Evolutionary conservation across 352 stramenopile genomes (phyloP).

Genomic region (Globisporangium cederbergense): DNA sequence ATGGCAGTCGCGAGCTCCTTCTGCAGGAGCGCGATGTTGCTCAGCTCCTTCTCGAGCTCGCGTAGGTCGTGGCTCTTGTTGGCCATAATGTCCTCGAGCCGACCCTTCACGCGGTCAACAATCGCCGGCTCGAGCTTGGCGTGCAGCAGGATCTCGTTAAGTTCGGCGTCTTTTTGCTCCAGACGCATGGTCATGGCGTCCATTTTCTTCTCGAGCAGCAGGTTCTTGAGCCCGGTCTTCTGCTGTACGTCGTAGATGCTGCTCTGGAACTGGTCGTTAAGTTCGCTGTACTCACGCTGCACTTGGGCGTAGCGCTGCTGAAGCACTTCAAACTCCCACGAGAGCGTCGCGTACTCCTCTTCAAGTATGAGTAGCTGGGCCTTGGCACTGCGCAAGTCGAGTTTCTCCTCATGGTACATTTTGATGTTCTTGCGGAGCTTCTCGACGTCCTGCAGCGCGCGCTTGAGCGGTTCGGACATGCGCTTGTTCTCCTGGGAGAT

Average conservation of each 20-base stretch:
- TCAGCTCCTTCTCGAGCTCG: conserved; percentile 82
- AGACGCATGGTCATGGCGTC: conserved; percentile 72
- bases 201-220: conserved; percentile 95
- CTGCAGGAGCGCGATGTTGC: conserved; percentile 69
- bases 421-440: conserved; percentile 60
- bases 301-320: conserved; percentile 86
- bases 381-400: conserved; percentile 63
- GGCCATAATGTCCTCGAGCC: conserved; percentile 89
- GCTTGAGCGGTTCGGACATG: conserved; percentile 93
- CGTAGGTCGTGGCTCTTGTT: conserved; percentile 82
- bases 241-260: conserved; percentile 93
- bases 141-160: conserved; percentile 90
- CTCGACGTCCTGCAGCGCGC: conserved; percentile 78
- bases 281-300: conserved; percentile 83
- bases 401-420: conserved; percentile 67
- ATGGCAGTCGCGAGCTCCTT: conserved; percentile 79
- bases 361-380: conserved; percentile 85
- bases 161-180: conserved; percentile 90
- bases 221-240: conserved; percentile 91
- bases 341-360: conserved; percentile 82
- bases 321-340: conserved; percentile 94
- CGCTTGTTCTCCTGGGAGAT: conserved; percentile 94
- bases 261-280: conserved; percentile 86
- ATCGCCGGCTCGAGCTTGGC: conserved; percentile 88
- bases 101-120: conserved; percentile 78